phyloP scores from a whole-genome alignment of 176 grass and related monocot genomes.

The Musa beccarii region DNA sequence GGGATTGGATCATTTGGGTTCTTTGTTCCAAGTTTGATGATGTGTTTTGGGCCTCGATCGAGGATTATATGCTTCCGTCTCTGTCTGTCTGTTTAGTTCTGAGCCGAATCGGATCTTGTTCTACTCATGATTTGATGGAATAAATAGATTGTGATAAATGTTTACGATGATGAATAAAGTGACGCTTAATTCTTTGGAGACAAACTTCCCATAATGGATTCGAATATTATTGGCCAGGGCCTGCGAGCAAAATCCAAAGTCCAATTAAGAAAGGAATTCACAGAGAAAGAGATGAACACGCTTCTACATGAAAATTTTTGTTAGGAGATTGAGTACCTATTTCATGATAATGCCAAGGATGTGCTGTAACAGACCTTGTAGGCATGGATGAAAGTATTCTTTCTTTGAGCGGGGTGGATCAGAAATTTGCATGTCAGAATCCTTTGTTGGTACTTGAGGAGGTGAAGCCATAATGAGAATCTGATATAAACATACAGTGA shows the following conservation, averaged over 20 bases:
- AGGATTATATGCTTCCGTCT: not conserved
- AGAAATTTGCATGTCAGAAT: slow-evolving; percentile 4
- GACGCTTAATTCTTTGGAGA: too few species aligned
- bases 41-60: not conserved
- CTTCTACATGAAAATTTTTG: not conserved
- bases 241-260: slow-evolving; percentile 27
- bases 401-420: slow-evolving; percentile 67
- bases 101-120: too few species aligned
- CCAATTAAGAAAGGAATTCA: not conserved
- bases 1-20: not conserved
- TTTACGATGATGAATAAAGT: too few species aligned
- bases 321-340: slow-evolving; percentile 48
- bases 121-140: too few species aligned
- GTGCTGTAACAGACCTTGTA: slow-evolving; percentile 62
- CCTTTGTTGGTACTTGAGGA: slow-evolving; percentile 36
- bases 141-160: too few species aligned
- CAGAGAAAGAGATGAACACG: not conserved
- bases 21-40: not conserved
- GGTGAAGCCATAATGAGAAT: slow-evolving; percentile 48
- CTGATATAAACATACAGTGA: slow-evolving; percentile 21
- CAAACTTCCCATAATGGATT: too few species aligned
- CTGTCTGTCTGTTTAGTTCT: too few species aligned
- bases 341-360: slow-evolving; percentile 98
- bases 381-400: slow-evolving; percentile 76
- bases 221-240: slow-evolving; percentile 77